Evolutionary conservation across 2,329 filamentous ascomycete species (phyloP).

Genomic region (Lachnellula willkommii): DNA sequence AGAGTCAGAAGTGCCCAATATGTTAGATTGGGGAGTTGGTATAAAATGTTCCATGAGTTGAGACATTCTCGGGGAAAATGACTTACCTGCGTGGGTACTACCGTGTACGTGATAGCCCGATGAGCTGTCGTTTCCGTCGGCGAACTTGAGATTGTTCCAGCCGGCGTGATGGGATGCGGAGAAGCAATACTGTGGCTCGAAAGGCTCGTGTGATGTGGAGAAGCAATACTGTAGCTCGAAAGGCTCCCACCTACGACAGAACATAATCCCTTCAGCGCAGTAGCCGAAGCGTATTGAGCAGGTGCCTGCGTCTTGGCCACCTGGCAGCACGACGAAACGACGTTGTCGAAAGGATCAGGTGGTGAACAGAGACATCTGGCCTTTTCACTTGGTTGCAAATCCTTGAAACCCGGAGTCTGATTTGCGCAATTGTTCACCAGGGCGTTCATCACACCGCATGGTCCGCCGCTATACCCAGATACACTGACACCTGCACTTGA

Average conservation of each 20-base stretch:
- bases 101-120: neutral
- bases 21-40: too few species aligned
- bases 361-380: constrained; percentile 7
- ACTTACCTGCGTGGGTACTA: neutral
- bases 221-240: neutral
- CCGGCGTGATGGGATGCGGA: neutral
- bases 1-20: too few species aligned
- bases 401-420: constrained; percentile 1
- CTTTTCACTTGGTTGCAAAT: neutral
- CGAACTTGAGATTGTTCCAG: neutral
- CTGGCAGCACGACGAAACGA: neutral
- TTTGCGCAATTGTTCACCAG: neutral
- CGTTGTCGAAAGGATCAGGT: neutral
- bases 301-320: neutral
- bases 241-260: neutral
- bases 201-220: neutral
- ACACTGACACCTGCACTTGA: neutral
- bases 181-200: neutral
- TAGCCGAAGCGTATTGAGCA: neutral
- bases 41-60: neutral
- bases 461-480: neutral
- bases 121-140: neutral
- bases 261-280: neutral
- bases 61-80: too few species aligned
- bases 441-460: neutral